Evolutionary conservation across 129 eudicot species (phyloP).

Genomic region (Flaveria bidentis): DNA sequence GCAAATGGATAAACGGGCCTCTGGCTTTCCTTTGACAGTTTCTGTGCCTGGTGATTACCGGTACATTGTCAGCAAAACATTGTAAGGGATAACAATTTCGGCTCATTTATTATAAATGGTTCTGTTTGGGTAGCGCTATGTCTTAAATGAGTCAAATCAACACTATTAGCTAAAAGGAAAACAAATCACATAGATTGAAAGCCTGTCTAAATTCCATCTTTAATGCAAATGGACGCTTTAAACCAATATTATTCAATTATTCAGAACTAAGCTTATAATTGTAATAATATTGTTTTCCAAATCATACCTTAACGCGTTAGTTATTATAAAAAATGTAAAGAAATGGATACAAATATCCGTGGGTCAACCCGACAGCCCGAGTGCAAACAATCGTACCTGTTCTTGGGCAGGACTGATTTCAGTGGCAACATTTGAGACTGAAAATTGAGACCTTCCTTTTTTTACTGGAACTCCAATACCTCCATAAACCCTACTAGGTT

Average conservation of each 20-base stretch:
- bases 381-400: constrained; percentile 43
- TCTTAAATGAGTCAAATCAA: not conserved
- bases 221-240: not conserved
- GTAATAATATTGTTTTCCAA: not conserved
- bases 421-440: constrained; percentile 84
- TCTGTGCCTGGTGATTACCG: constrained; percentile 54
- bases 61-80: constrained; percentile 14
- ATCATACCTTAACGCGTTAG: not conserved
- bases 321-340: not conserved
- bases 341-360: not conserved
- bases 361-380: not conserved
- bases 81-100: not conserved
- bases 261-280: not conserved
- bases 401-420: constrained; percentile 76
- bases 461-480: constrained; percentile 53
- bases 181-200: not conserved
- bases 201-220: not conserved
- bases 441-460: constrained; percentile 60
- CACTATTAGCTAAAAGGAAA: not conserved
- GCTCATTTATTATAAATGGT: not conserved
- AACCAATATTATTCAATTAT: not conserved
- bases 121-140: not conserved
- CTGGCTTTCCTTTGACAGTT: constrained; percentile 77
- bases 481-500: constrained; percentile 60
- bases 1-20: constrained; percentile 97